phyloP scores from a whole-genome alignment of 2,329 filamentous ascomycete genomes.

The Byssochlamys sp. region DNA sequence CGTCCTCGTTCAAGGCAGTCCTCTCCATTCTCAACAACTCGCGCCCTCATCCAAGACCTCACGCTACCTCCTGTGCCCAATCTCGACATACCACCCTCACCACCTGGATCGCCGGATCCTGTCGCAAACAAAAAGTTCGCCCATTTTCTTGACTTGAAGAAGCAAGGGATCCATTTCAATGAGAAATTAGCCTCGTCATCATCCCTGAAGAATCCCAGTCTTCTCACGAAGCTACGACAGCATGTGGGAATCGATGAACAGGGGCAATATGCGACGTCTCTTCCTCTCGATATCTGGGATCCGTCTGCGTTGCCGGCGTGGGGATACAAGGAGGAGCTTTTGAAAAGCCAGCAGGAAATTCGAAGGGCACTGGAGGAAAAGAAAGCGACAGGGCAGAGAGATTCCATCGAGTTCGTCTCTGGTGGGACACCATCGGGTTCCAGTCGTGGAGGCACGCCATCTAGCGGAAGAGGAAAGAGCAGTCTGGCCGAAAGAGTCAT shows the following conservation, averaged over 20 bases:
- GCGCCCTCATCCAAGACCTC: constrained; percentile 46
- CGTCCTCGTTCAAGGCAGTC: constrained; percentile 12
- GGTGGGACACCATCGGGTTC: constrained; percentile 17
- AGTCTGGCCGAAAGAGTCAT: constrained; percentile 17
- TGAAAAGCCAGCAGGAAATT: constrained; percentile 32
- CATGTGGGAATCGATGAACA: constrained; percentile 47
- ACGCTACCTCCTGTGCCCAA: constrained; percentile 42
- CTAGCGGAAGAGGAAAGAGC: constrained; percentile 6
- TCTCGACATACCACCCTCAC: constrained; percentile 37
- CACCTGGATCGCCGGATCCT: constrained; percentile 36
- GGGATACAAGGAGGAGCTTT: constrained; percentile 40
- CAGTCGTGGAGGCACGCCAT: constrained; percentile 8
- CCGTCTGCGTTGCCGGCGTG: constrained; percentile 28
- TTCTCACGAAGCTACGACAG: constrained; percentile 48
- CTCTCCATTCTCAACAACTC: constrained; percentile 43
- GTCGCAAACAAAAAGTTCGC: constrained; percentile 47
- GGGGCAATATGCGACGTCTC: constrained; percentile 46
- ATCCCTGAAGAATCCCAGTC: constrained; percentile 50
- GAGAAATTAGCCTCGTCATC: constrained; percentile 48
- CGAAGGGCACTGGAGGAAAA: constrained; percentile 27
- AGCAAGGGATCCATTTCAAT: constrained; percentile 56
- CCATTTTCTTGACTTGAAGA: constrained; percentile 53
- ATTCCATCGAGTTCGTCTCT: constrained; percentile 33
- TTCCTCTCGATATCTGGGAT: constrained; percentile 34
- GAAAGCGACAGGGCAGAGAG: constrained; percentile 22